Evolutionary conservation across 345 rosid species (phyloP), one percentile per base, ranked within the genome.

Genomic region (Kernera saxatilis): DNA sequence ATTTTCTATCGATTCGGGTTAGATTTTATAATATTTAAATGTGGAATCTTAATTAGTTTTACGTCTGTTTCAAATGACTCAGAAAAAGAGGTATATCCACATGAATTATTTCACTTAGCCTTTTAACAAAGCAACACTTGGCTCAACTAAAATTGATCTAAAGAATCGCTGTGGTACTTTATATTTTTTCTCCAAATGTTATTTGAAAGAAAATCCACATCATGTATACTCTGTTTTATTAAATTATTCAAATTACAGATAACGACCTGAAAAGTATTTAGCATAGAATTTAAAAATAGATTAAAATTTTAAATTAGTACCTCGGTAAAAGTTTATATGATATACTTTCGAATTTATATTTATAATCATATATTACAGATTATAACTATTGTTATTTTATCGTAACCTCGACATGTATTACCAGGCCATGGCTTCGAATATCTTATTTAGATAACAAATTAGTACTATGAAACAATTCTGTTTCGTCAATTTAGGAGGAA

Each of bases 71-170:
- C 68, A 67, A 23, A 39, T 30, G 58, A 49, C 7, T 74, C 17
- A 11, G 45, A 57, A 27, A 48, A 73, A 65, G 67, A 65, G 45
- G 67, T 56, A 73, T 73, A 73, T 73, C 77, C 77, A 39, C 17
- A 37, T 32, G 36, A 32, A 39, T 49, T 29, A 29, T 67, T 39
- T 49, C 37, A 66, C 52, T 73, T 19, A 65, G 14, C 33, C 51
- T 27, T 54, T 72, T 17, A 37, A 46, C 67, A 49, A 74, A 39
- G 45, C 53, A 49, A 74, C 62, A 58, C 61, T 58, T 67, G 68
- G 72, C 72, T 58, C 45, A 67, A 39, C 29, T 39, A 49, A 45
- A 73, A 27, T 58, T 66, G 60, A 27, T 56, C 11, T 65, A 39
- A 57, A 57, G 51, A 36, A 66, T 73, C 71, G 5, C 9, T 10